Conservation (phyloP, 2,329 filamentous ascomycete species). For the Bipolaris victoriae region DNA sequence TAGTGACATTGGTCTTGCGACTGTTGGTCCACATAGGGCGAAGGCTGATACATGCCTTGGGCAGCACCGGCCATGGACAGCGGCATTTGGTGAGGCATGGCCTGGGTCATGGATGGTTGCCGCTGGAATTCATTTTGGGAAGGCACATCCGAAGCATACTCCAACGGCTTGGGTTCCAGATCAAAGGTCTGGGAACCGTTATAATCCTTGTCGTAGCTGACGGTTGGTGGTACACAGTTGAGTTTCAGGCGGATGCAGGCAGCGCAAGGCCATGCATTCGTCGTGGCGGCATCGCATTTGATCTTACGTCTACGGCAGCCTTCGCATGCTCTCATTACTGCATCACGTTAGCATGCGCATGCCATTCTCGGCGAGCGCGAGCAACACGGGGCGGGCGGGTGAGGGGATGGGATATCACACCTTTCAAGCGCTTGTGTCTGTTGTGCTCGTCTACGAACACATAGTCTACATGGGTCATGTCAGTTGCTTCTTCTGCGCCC, state of each 20-base stretch:
- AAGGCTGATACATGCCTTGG: slow-evolving; percentile 45
- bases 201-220: slow-evolving; percentile 71
- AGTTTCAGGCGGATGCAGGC: slow-evolving; percentile 91
- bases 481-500: slow-evolving; percentile 14
- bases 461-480: slow-evolving; percentile 72
- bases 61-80: slow-evolving; percentile 39
- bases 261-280: slow-evolving; percentile 96
- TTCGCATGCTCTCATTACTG: slow-evolving; percentile 97
- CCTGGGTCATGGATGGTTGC: slow-evolving; percentile 40
- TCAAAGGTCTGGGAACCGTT: slow-evolving; percentile 50
- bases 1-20: slow-evolving; percentile 47
- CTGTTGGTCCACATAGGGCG: slow-evolving; percentile 44
- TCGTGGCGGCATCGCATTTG: slow-evolving; percentile 96
- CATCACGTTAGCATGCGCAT: slow-evolving; percentile 30
- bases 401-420: slow-evolving; percentile 55
- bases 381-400: neutral
- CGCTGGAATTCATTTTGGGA: slow-evolving; percentile 51
- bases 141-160: slow-evolving; percentile 49
- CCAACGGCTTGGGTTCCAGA: slow-evolving; percentile 48
- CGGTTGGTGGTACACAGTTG: slow-evolving; percentile 87
- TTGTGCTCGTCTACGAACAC: slow-evolving; percentile 99
- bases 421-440: slow-evolving; percentile 94
- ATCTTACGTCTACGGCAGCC: slow-evolving; percentile 95
- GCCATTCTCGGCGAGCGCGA: neutral
- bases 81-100: slow-evolving; percentile 38